Percentiles rank a stretch among this genome's conserved stretches.
These are phyloP conservation scores for Penicillium diatomitis DNA, from an alignment of 495 filamentous ascomycete genomes.

Conservation along the genomic window DNA sequence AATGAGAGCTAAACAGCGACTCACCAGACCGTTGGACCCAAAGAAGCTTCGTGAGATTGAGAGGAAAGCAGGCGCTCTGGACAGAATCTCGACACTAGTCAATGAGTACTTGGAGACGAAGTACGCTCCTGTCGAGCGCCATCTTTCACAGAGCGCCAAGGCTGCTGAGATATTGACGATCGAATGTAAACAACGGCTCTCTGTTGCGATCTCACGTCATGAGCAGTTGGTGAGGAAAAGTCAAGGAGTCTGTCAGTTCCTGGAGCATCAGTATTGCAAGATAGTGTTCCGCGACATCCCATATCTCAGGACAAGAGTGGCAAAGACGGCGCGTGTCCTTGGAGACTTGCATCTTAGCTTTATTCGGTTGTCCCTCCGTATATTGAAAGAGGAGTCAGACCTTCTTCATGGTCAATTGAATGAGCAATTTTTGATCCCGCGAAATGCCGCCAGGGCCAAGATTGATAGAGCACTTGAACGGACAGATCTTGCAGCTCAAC, in stretches of 20 bases:
- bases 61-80: neutral
- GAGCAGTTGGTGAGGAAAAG: constrained; percentile 1
- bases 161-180: neutral
- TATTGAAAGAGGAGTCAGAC: neutral
- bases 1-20: neutral
- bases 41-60: constrained; percentile 1
- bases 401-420: constrained; percentile 1
- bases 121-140: constrained; percentile 1
- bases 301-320: neutral
- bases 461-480: constrained; percentile 5
- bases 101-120: constrained; percentile 1
- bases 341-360: neutral
- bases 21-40: neutral
- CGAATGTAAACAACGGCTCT: neutral
- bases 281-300: constrained; percentile 1
- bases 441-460: constrained; percentile 11
- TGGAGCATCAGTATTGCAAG: constrained; percentile 15
- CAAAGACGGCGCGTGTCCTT: neutral
- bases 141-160: neutral
- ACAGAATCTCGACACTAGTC: neutral
- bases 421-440: constrained; percentile 9
- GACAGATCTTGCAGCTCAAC: neutral
- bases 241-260: neutral
- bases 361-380: neutral
- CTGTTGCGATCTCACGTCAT: neutral